Evolutionary conservation across 768 basidiomycete genomes (phyloP).

Genomic region (Leccinum subtestaceum): DNA sequence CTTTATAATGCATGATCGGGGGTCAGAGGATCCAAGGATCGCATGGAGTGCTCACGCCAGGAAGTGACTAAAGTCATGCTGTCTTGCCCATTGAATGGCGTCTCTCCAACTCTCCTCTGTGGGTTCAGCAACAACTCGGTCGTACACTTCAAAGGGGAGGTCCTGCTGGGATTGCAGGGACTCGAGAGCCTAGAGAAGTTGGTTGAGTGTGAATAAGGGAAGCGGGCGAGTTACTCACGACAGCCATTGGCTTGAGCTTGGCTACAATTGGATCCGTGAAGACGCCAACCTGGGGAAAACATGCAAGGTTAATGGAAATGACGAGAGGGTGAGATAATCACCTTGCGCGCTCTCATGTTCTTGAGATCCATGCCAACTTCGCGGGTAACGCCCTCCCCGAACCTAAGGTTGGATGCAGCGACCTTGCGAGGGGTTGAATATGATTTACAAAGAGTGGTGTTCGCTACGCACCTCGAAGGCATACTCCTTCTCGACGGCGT

Average conservation of each 20-base stretch:
- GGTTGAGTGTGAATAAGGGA: not conserved
- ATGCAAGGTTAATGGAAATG: slow-evolving; percentile 6
- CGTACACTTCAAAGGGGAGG: slow-evolving; percentile 79
- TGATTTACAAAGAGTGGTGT: not conserved
- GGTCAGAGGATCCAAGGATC: slow-evolving; percentile 1
- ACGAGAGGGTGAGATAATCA: slow-evolving; percentile 22
- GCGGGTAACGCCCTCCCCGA: slow-evolving; percentile 85
- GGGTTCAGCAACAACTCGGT: slow-evolving; percentile 82
- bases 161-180: slow-evolving; percentile 76
- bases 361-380: slow-evolving; percentile 94
- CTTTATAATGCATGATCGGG: slow-evolving; percentile 35
- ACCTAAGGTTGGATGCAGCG: slow-evolving; percentile 83
- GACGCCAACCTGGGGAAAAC: slow-evolving; percentile 70
- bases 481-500: slow-evolving; percentile 76
- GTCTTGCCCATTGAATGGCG: slow-evolving; percentile 84
- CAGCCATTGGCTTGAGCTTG: slow-evolving; percentile 78
- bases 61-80: slow-evolving; percentile 91
- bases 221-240: slow-evolving; percentile 45
- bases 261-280: slow-evolving; percentile 90
- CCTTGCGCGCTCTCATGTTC: slow-evolving; percentile 90
- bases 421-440: slow-evolving; percentile 43
- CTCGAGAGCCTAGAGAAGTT: slow-evolving; percentile 56
- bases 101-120: slow-evolving; percentile 87
- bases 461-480: slow-evolving; percentile 70
- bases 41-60: slow-evolving; percentile 59